These are phyloP conservation scores for Pseudoscleropodium purum DNA, from an alignment of 225 moss, liverwort and hornwort genomes.

Conservation along the genomic window DNA sequence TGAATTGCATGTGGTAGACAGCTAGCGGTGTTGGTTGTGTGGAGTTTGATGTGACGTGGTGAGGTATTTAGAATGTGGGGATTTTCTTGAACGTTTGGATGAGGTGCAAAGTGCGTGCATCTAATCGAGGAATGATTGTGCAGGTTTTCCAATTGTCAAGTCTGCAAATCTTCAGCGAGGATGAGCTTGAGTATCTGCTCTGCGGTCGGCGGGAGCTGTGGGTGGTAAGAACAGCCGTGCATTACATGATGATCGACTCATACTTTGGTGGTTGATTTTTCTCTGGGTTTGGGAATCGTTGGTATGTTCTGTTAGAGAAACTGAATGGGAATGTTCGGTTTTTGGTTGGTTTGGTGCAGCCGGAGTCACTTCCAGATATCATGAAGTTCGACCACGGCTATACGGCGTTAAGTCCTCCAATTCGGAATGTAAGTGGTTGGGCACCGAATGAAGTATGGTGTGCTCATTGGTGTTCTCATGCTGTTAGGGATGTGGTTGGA, in stretches of 20 bases:
- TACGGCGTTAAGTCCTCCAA: conserved; percentile 87
- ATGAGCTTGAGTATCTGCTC: conserved; percentile 81
- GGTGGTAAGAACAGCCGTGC: conserved; percentile 44
- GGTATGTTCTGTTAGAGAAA: background rate
- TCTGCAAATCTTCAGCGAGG: conserved; percentile 84
- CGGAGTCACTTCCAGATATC: conserved; percentile 82
- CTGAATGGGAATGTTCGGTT: background rate
- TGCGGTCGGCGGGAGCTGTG: conserved; percentile 91
- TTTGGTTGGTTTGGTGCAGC: conserved; percentile 29
- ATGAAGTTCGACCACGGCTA: conserved; percentile 99
- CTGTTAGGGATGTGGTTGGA: background rate
- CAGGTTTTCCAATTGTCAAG: conserved; percentile 92
- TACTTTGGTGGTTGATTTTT: background rate
- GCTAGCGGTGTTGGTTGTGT: background rate
- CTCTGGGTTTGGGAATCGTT: background rate
- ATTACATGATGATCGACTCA: background rate
- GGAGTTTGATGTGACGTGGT: background rate
- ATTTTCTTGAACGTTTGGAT: background rate
- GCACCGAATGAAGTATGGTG: background rate
- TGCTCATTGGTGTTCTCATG: background rate
- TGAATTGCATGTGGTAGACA: background rate
- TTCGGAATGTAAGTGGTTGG: conserved; percentile 69
- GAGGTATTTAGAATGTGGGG: background rate
- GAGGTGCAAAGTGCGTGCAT: background rate
- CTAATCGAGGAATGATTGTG: background rate